Percentiles rank a stretch among this genome's conserved stretches.
phyloP scores from a whole-genome alignment of 768 basidiomycete genomes.

The Rhizopogon rudus region DNA sequence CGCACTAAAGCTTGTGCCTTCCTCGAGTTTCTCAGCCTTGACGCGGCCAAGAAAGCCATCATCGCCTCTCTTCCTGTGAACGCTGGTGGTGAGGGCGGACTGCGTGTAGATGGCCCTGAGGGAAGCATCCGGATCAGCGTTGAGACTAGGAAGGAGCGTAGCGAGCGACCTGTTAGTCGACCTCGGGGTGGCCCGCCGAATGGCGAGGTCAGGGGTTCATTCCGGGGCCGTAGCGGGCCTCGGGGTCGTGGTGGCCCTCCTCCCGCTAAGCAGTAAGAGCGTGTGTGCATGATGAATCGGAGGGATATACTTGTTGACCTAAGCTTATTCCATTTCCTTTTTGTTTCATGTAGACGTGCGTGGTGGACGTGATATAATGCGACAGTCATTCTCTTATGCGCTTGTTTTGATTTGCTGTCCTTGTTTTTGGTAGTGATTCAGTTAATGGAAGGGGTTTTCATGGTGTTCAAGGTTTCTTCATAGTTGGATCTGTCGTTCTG shows the following conservation, averaged over 20 bases:
- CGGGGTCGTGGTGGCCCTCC: conserved; percentile 36
- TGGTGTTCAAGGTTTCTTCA: background rate
- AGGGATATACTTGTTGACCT: background rate
- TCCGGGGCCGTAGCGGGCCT: conserved; percentile 40
- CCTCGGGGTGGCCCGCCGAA: conserved; percentile 62
- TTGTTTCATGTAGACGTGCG: conserved; percentile 2
- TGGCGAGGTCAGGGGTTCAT: conserved; percentile 42
- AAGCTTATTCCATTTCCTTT: conserved; percentile 2
- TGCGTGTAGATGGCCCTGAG: conserved; percentile 64
- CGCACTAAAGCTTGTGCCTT: conserved; percentile 90
- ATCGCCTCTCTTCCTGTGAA: conserved; percentile 54
- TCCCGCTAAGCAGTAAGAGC: conserved; percentile 17
- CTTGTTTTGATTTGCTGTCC: background rate
- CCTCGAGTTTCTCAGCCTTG: conserved; percentile 78
- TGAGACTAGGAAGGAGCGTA: conserved; percentile 89
- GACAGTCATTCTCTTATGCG: background rate
- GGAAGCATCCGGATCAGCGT: conserved; percentile 59
- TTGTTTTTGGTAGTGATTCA: background rate
- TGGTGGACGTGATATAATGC: conserved; percentile 1
- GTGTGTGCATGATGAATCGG: background rate
- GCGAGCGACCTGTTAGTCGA: conserved; percentile 65
- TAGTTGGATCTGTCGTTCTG: too few species aligned
- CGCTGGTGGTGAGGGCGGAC: conserved; percentile 87
- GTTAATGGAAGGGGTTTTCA: background rate
- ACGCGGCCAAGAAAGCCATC: conserved; percentile 85